Evolutionary conservation across 768 basidiomycete genomes (phyloP).

Genomic region (Auricularia sp.): DNA sequence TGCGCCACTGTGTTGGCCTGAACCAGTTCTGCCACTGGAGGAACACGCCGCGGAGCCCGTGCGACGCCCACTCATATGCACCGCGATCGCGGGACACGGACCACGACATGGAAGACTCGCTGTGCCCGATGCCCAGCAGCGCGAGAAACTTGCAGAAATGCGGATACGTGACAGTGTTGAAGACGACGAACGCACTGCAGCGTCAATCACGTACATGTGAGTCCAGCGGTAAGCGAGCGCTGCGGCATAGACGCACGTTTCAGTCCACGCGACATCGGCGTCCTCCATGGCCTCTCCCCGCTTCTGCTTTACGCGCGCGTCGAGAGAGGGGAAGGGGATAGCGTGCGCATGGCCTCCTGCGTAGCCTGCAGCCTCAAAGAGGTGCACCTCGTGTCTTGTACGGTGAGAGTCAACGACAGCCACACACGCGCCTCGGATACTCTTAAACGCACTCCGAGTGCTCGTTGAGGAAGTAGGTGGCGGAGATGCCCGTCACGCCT

Average conservation of each 20-base stretch:
- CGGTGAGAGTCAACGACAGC: neutral
- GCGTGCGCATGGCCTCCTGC: slow-evolving; percentile 28
- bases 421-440: slow-evolving; percentile 14
- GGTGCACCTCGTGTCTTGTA: slow-evolving; percentile 25
- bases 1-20: slow-evolving; percentile 24
- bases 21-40: slow-evolving; percentile 23
- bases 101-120: slow-evolving; percentile 26
- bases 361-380: slow-evolving; percentile 24
- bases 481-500: slow-evolving; percentile 24
- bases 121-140: slow-evolving; percentile 14
- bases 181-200: slow-evolving; percentile 21
- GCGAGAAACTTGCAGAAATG: slow-evolving; percentile 27
- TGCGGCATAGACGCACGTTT: neutral
- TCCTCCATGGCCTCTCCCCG: slow-evolving; percentile 5
- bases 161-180: slow-evolving; percentile 29
- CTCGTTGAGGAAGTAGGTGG: slow-evolving; percentile 9
- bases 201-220: neutral
- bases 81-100: slow-evolving; percentile 25
- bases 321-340: neutral
- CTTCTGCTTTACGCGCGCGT: slow-evolving; percentile 15
- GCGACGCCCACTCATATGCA: slow-evolving; percentile 27
- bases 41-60: slow-evolving; percentile 20
- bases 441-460: neutral
- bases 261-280: slow-evolving; percentile 25
- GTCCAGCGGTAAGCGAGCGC: neutral